Evolutionary conservation across 1,284 basidiomycete species (phyloP), one percentile per base, ranked within the genome.

Genomic region (Fomes fomentarius): DNA sequence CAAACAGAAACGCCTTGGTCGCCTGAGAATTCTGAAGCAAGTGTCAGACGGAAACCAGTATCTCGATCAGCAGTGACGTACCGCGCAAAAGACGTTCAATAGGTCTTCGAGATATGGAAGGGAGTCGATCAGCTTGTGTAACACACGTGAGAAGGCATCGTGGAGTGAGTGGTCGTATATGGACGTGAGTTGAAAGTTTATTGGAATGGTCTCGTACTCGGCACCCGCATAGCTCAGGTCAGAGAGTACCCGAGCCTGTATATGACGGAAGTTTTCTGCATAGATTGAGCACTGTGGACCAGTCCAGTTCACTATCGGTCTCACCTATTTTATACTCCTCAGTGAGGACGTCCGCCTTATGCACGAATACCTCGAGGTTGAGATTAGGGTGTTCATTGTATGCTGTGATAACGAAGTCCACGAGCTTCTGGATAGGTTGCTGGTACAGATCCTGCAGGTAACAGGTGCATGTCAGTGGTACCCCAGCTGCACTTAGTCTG

Each of bases 1-100:
- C 96, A 65, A 98, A 98, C 11, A 98, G 73, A 70, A 96, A 98
- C 0, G 93, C 91, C 70, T 97, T 98, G 35, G 93, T 89, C 40
- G 95, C 90, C 63, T 91, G 89, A 1, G 91, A 95, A 57, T 94
- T 93, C 87, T 94, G 21, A 1, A 26, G 66, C 43, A 19, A 24
- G 4, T 14, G 30, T 43, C 25, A 43, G 41, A 10, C 25, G 19
- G 12, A 30, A 15, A 15, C n/a, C 6, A 14, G 41, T 9, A 3
- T 17, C n/a, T 3, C 44, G 21, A 12, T 44, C 9, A n/a, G 19
- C 28, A 37, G 10, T 6, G 4, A 74, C 85, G 56, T 61, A 91
- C 91, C 37, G 89, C 81, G 63, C 88, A 91, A 66, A 94, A 91
- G 8, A 91, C 79, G 64, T 95, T 92, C 24, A 95, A 75, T 22